A percentile compares a stretch with the other conserved stretches of the same genome.
phyloP scores from a whole-genome alignment of 1,284 basidiomycete genomes.

The Heliocybe sulcata region DNA sequence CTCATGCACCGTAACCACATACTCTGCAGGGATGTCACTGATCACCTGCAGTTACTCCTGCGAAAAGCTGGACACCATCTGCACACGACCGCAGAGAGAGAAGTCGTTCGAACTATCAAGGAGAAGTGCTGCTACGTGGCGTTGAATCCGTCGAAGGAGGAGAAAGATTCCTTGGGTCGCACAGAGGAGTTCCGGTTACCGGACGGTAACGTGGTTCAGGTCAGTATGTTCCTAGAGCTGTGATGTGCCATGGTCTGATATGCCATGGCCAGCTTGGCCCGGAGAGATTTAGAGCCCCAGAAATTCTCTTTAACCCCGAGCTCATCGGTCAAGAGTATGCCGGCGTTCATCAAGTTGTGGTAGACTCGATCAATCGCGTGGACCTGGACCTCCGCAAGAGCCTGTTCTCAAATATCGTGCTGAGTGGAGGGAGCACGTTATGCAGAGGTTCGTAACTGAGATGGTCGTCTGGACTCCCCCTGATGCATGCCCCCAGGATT shows the following conservation, averaged over 20 bases:
- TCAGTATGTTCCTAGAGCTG: slow-evolving; percentile 29
- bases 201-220: slow-evolving; percentile 92
- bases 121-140: slow-evolving; percentile 98
- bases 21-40: slow-evolving; percentile 81
- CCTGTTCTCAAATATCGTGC: slow-evolving; percentile 93
- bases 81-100: slow-evolving; percentile 95
- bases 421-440: slow-evolving; percentile 94
- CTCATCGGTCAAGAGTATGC: slow-evolving; percentile 94
- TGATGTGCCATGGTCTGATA: slow-evolving; percentile 7
- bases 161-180: slow-evolving; percentile 79
- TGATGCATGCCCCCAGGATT: slow-evolving; percentile 55
- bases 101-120: slow-evolving; percentile 96
- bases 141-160: slow-evolving; percentile 87
- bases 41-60: slow-evolving; percentile 89
- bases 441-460: slow-evolving; percentile 62
- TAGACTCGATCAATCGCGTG: slow-evolving; percentile 82
- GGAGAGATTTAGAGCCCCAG: slow-evolving; percentile 95
- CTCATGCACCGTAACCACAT: slow-evolving; percentile 8
- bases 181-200: slow-evolving; percentile 91
- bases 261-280: slow-evolving; percentile 65
- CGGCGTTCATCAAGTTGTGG: slow-evolving; percentile 94
- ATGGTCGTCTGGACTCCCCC: background rate
- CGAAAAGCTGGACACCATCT: slow-evolving; percentile 94
- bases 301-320: slow-evolving; percentile 98
- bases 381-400: slow-evolving; percentile 91